phyloP scores from a whole-genome alignment of 1,139 yeast species.

The Lodderomyces margitis region DNA sequence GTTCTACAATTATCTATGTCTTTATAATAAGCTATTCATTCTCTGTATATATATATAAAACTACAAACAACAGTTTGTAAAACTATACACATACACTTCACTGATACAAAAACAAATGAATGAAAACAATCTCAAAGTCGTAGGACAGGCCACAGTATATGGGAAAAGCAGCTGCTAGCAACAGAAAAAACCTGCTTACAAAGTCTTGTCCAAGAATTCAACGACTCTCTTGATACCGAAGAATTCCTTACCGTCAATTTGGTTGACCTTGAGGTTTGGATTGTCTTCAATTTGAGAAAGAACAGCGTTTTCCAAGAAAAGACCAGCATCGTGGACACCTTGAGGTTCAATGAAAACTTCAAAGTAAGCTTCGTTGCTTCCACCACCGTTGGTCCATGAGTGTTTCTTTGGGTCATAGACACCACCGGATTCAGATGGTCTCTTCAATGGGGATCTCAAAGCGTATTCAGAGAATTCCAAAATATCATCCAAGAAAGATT shows the following conservation, averaged over 20 bases:
- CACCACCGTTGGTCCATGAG: conserved; percentile 16
- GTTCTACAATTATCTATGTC: not conserved
- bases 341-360: conserved; percentile 36
- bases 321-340: conserved; percentile 42
- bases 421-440: conserved; percentile 23
- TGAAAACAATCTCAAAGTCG: not conserved
- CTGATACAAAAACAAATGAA: not conserved
- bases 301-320: conserved; percentile 31
- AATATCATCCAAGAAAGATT: conserved; percentile 41
- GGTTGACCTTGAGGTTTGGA: conserved; percentile 13
- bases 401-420: conserved; percentile 19
- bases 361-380: conserved; percentile 17
- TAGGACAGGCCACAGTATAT: not conserved
- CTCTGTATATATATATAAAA: not conserved
- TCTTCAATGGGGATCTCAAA: conserved; percentile 25
- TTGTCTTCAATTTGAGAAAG: conserved; percentile 12
- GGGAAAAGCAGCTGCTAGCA: not conserved
- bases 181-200: conserved; percentile 7
- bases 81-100: not conserved
- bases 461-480: conserved; percentile 36
- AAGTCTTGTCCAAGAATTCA: conserved; percentile 26
- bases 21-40: not conserved
- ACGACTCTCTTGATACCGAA: conserved; percentile 29
- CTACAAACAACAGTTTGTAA: not conserved
- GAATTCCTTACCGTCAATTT: conserved; percentile 21